A percentile compares a stretch with the other conserved stretches of the same genome.
Evolutionary conservation across 345 rosid genomes (phyloP).

Genomic region (Brassica rapa): DNA sequence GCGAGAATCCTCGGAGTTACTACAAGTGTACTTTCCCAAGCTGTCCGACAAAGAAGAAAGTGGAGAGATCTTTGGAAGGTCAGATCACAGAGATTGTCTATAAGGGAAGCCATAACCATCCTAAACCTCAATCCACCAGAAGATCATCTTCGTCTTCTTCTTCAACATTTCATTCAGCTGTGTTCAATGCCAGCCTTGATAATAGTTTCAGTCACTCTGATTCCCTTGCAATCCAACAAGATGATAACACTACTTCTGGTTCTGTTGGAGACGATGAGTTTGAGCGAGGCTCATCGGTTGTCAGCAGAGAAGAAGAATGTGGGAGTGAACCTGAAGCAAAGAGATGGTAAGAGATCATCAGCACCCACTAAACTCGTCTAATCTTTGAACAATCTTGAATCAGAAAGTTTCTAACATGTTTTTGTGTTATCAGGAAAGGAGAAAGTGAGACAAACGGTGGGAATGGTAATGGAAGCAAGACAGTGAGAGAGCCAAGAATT

Average conservation of each 20-base stretch:
- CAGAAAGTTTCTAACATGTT: neutral
- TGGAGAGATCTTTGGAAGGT: conserved; percentile 84
- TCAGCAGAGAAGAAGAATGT: conserved; percentile 61
- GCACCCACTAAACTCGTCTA: neutral
- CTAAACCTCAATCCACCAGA: conserved; percentile 75
- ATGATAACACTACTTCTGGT: conserved; percentile 70
- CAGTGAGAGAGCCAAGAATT: conserved; percentile 86
- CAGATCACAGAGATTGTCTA: conserved; percentile 93
- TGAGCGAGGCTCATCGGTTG: conserved; percentile 69
- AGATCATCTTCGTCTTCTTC: conserved; percentile 59
- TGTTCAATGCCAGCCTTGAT: conserved; percentile 33
- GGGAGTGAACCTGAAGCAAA: conserved; percentile 73
- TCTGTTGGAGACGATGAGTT: conserved; percentile 81
- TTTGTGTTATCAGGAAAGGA: conserved; percentile 61
- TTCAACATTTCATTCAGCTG: conserved; percentile 42
- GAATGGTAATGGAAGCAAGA: conserved; percentile 62
- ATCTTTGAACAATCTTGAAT: neutral
- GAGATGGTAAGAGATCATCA: conserved; percentile 58
- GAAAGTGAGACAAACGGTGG: conserved; percentile 67
- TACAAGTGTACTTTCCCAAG: conserved; percentile 86
- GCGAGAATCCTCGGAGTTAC: conserved; percentile 95
- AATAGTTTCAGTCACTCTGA: conserved; percentile 32
- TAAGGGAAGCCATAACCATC: conserved; percentile 92
- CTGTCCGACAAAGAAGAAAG: conserved; percentile 94
- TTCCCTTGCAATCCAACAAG: conserved; percentile 55